Base-by-base conservation (phyloP, 805 yeast species). In the Vanderwaltozyma yarrowii region DNA sequence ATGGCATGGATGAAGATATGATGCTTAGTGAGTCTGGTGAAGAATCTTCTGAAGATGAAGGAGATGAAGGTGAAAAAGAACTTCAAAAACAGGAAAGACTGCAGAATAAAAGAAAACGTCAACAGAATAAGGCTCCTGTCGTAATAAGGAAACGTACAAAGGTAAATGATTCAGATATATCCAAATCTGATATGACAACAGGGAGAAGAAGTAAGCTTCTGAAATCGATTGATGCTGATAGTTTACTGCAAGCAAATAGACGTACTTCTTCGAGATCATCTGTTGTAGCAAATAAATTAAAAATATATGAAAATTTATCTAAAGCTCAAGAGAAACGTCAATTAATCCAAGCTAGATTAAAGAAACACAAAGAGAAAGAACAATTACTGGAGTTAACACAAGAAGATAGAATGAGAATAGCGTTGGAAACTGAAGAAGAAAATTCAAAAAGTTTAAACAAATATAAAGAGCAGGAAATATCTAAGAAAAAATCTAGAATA, bases 391-490 rank as follows among this genome's bases (percentile, higher is more conserved):
- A 51, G 16, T 38, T 65, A 40, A 65, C 70, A 2, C 70, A 68
- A 40, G 68, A 64, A 30, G 76, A 62, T 43, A 54, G 66, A 42
- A 39, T 67, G 32, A 79, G 71, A n/a, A 92, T 86, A 56, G 97
- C 98, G 1, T 65, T 78, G 33, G 81, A 79, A 48, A 92, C 96
- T 0, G 98, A 92, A 60, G 70, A 72, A 53, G 70, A 73, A 32
- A 92, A 92, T 57, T 64, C 76, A 2, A 65, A 74, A 20, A 81
- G 96, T 3, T 65, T 92, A 46, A 76, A 81, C 44, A 68, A 73
- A 50, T 92, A 83, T 54, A 75, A 80, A 49, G 94, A 88, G 50
- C 89, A 84, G 53, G 98, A 92, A 56, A 65, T 80, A 30, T 78
- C 76, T 33, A 79, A 85, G 50, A 86, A 85, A 55, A 78, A 80